Conservation (phyloP, 179 eudicot genomes). For the Gypsophila paniculata region DNA sequence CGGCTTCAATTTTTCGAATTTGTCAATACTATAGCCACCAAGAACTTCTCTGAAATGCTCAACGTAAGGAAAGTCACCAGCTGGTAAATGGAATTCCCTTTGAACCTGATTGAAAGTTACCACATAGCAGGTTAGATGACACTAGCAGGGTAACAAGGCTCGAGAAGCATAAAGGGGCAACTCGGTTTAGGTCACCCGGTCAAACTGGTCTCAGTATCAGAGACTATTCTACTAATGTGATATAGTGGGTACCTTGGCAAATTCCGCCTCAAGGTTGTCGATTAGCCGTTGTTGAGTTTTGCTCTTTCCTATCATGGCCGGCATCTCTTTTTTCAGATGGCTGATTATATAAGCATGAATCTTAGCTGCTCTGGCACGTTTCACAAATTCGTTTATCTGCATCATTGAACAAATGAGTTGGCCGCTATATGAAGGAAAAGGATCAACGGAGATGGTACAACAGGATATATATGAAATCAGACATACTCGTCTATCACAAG, state of each 20-base stretch:
- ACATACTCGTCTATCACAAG: conserved; percentile 90
- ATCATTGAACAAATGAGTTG: conserved; percentile 9
- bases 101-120: conserved; percentile 49
- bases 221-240: too few relatives aligned
- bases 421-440: not conserved
- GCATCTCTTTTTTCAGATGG: conserved; percentile 96
- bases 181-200: too few relatives aligned
- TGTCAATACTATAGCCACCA: conserved; percentile 57
- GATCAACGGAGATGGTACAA: not conserved
- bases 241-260: conserved; percentile 84
- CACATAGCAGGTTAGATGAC: conserved; percentile 2
- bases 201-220: too few relatives aligned
- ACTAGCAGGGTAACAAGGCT: too few relatives aligned
- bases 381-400: conserved; percentile 94
- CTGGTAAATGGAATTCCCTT: conserved; percentile 67
- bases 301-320: conserved; percentile 75
- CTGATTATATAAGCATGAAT: conserved; percentile 89
- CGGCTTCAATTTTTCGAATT: conserved; percentile 88
- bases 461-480: not conserved
- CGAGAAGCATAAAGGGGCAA: too few relatives aligned
- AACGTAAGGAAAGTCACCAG: conserved; percentile 80
- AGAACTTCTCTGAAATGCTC: conserved; percentile 75
- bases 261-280: conserved; percentile 67
- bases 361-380: conserved; percentile 93
- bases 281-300: conserved; percentile 69